These are phyloP conservation scores for Myotisia sp. DNA, from an alignment of 2,329 filamentous ascomycete genomes.

Conservation along the genomic window DNA sequence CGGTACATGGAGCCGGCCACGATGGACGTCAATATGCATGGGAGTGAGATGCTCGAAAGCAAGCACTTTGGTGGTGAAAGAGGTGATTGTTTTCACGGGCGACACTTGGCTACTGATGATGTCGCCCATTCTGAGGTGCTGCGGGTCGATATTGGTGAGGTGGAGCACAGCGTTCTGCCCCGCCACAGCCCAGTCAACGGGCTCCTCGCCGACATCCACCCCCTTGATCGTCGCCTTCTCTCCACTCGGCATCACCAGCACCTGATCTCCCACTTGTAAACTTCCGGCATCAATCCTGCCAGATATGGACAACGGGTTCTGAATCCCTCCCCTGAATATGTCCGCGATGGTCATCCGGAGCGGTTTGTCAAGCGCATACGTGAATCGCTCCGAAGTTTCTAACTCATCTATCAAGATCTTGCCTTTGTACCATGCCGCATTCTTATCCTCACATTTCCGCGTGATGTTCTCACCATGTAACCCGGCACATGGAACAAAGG, in stretches of 20 bases:
- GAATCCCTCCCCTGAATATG: conserved; percentile 64
- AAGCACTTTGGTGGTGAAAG: conserved; percentile 68
- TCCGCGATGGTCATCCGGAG: conserved; percentile 78
- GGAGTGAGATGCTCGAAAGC: conserved; percentile 83
- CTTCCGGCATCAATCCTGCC: conserved; percentile 76
- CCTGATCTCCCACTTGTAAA: conserved; percentile 66
- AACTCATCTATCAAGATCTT: conserved; percentile 69
- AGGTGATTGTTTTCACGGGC: conserved; percentile 56
- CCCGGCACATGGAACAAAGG: conserved; percentile 80
- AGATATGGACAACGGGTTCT: conserved; percentile 69
- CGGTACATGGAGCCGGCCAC: conserved; percentile 65
- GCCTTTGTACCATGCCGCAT: conserved; percentile 65
- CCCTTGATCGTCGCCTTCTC: conserved; percentile 71
- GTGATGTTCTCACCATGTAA: conserved; percentile 74
- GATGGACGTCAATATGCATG: conserved; percentile 76
- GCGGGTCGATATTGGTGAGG: conserved; percentile 67
- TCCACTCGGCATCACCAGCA: conserved; percentile 66
- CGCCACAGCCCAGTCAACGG: conserved; percentile 77
- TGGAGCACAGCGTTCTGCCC: conserved; percentile 81
- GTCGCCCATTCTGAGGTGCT: conserved; percentile 70
- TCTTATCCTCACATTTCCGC: conserved; percentile 33
- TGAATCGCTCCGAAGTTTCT: conserved; percentile 62
- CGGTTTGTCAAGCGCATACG: conserved; percentile 59
- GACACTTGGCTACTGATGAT: conserved; percentile 59
- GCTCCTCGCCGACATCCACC: conserved; percentile 59